Conservation (phyloP, 2,329 filamentous ascomycete species). For the Claviceps arundinis region DNA sequence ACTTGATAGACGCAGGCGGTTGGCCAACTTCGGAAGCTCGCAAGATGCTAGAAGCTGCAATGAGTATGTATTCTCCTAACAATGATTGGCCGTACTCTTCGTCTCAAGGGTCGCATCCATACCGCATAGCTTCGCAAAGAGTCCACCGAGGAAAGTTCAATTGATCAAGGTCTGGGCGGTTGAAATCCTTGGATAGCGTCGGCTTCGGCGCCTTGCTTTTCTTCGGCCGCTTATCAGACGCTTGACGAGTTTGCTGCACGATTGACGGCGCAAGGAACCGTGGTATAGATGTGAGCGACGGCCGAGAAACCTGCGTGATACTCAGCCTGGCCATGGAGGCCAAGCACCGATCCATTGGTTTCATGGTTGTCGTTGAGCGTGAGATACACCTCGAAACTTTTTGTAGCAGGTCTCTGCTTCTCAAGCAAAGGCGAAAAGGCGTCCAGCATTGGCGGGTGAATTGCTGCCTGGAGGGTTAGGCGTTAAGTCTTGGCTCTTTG, state of each 20-base stretch:
- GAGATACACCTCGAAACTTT: conserved; percentile 8
- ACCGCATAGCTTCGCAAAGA: conserved; percentile 89
- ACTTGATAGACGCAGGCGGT: conserved; percentile 61
- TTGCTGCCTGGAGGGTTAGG: conserved; percentile 15
- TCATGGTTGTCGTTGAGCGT: conserved; percentile 25
- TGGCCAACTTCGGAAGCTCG: conserved; percentile 85
- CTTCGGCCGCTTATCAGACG: conserved; percentile 29
- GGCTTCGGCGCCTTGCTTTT: conserved; percentile 40
- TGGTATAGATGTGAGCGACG: conserved; percentile 30
- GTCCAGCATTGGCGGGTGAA: not conserved
- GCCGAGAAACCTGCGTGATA: conserved; percentile 28
- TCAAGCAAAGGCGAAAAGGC: conserved; percentile 6
- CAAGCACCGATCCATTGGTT: conserved; percentile 38
- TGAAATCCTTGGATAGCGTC: conserved; percentile 49
- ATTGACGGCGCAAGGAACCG: conserved; percentile 35
- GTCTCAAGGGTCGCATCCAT: conserved; percentile 5
- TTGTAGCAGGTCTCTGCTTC: not conserved
- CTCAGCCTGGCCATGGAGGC: conserved; percentile 40
- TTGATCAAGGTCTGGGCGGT: conserved; percentile 51
- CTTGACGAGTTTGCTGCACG: conserved; percentile 31
- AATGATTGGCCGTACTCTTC: not conserved
- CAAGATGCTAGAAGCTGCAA: conserved; percentile 51
- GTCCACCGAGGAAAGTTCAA: conserved; percentile 56
- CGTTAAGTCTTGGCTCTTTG: conserved; percentile 5
- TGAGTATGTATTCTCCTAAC: not conserved